Evolutionary conservation across 2,329 filamentous ascomycete species (phyloP).

Genomic region (Daldinia sp.): DNA sequence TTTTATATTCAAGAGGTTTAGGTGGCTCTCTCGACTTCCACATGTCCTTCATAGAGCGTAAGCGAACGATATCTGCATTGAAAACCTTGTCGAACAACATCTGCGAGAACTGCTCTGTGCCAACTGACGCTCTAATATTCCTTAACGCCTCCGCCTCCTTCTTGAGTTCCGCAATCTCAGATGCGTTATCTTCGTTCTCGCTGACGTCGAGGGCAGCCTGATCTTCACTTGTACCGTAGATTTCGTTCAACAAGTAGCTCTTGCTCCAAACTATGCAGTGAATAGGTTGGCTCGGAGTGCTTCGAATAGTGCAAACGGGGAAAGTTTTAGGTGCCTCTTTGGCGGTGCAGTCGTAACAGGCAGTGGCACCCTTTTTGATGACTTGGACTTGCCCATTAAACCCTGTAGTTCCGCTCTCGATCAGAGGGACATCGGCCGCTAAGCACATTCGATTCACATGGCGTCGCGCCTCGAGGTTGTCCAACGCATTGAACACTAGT

Average conservation of each 20-base stretch:
- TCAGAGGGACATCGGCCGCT: conserved; percentile 85
- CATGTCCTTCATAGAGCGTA: conserved; percentile 92
- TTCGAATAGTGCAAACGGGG: conserved; percentile 96
- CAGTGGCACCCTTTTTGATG: conserved; percentile 89
- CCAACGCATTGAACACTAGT: conserved; percentile 94
- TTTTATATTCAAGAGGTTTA: conserved; percentile 74
- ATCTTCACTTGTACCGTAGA: conserved; percentile 92
- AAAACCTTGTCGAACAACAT: conserved; percentile 95
- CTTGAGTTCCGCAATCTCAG: conserved; percentile 87
- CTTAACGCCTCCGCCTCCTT: conserved; percentile 86
- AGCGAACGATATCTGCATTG: conserved; percentile 79
- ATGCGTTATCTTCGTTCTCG: conserved; percentile 80
- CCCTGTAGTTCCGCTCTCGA: conserved; percentile 96
- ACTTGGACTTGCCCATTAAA: conserved; percentile 98
- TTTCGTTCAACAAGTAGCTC: conserved; percentile 92
- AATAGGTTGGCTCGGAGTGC: conserved; percentile 93
- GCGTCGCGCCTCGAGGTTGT: conserved; percentile 91
- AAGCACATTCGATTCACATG: conserved; percentile 99
- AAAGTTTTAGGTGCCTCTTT: conserved; percentile 94
- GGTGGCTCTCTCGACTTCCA: conserved; percentile 87
- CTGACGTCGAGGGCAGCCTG: conserved; percentile 82
- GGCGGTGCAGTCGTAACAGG: conserved; percentile 93
- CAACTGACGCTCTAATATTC: conserved; percentile 81
- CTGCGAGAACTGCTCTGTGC: conserved; percentile 76
- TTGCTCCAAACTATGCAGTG: conserved; percentile 99